phyloP scores from a whole-genome alignment of 176 grass and related monocot species.

The Ensete glaucum region DNA sequence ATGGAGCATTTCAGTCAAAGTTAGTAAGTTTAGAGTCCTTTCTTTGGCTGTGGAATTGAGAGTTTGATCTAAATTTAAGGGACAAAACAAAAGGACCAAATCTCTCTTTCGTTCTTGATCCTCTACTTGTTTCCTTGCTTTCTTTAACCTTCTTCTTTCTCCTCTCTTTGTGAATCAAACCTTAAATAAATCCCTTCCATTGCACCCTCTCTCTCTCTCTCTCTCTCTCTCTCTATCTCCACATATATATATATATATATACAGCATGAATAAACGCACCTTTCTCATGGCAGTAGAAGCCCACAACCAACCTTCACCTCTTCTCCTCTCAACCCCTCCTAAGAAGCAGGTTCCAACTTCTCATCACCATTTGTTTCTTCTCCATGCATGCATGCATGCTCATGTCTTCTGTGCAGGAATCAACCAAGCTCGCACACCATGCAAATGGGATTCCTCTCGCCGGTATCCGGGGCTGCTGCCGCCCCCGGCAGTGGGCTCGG shows the following conservation, averaged over 20 bases:
- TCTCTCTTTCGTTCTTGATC: too few species aligned
- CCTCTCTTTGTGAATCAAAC: background rate
- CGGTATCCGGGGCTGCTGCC: background rate
- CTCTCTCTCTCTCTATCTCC: background rate
- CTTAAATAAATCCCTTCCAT: background rate
- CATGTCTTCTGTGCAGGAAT: background rate
- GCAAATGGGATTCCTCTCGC: background rate
- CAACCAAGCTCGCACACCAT: background rate
- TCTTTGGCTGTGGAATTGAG: too few species aligned
- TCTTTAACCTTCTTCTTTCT: background rate
- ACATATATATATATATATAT: too few species aligned
- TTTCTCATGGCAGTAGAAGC: slow-evolving; percentile 50
- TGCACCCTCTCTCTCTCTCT: background rate
- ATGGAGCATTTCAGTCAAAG: too few species aligned
- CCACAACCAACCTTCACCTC: slow-evolving; percentile 29
- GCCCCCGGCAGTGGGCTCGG: slow-evolving; percentile 36
- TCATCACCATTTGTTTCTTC: background rate
- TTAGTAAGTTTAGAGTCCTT: too few species aligned
- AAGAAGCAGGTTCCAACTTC: slow-evolving; percentile 14
- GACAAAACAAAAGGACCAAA: too few species aligned
- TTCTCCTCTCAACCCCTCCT: slow-evolving; percentile 8
- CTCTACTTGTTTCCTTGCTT: background rate
- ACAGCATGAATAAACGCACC: background rate
- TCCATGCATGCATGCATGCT: background rate
- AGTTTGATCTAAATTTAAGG: too few species aligned